These are phyloP conservation scores for Tremella fuciformis DNA, from an alignment of 768 basidiomycete genomes.

Conservation along the genomic window DNA sequence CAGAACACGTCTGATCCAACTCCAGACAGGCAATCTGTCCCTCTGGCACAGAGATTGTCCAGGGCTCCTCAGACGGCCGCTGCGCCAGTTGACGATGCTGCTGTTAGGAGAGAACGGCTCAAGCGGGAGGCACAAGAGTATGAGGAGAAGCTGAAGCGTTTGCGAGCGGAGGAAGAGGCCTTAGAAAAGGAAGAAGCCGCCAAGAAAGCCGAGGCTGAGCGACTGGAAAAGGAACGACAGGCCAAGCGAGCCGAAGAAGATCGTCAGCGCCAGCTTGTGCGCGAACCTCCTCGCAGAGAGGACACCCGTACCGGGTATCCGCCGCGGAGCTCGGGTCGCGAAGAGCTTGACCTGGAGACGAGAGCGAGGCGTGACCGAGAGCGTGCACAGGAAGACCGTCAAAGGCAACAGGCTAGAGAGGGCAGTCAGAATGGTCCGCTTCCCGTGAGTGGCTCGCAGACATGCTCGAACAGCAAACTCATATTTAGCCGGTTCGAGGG, in stretches of 20 bases:
- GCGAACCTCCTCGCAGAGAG: too few species aligned
- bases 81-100: slow-evolving; percentile 1
- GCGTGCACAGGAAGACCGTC: too few species aligned
- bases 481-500: neutral
- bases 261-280: too few species aligned
- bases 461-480: too few species aligned
- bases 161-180: slow-evolving; percentile 6
- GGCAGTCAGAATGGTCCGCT: too few species aligned
- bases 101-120: neutral
- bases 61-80: neutral
- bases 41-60: neutral
- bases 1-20: too few species aligned
- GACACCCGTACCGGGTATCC: too few species aligned
- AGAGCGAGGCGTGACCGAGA: too few species aligned
- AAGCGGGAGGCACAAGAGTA: slow-evolving; percentile 1
- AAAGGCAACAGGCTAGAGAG: too few species aligned
- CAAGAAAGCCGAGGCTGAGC: neutral
- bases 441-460: too few species aligned
- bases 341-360: too few species aligned
- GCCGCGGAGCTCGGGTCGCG: too few species aligned
- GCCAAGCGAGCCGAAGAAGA: neutral
- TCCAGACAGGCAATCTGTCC: neutral
- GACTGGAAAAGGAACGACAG: neutral
- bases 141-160: slow-evolving; percentile 8
- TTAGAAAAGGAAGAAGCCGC: slow-evolving; percentile 5